Evolutionary conservation across 164 flowering plant genomes (phyloP).

Genomic region (Vitis rotundifolia): DNA sequence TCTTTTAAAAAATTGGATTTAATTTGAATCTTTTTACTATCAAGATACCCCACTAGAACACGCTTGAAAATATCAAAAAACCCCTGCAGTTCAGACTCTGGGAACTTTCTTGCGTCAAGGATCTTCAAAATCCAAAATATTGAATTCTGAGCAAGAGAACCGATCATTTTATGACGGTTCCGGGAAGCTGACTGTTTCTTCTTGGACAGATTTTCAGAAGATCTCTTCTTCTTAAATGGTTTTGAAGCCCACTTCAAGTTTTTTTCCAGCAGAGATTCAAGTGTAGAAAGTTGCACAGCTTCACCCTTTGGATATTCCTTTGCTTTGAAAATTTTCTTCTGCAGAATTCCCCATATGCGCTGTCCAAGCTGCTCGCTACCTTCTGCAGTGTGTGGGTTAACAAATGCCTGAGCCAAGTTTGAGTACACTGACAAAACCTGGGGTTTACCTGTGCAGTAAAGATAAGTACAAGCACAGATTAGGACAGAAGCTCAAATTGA

Average conservation of each 20-base stretch:
- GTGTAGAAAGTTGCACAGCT: slow-evolving; percentile 42
- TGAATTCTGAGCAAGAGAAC: slow-evolving; percentile 70
- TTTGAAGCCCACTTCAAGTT: slow-evolving; percentile 71
- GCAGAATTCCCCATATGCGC: slow-evolving; percentile 85
- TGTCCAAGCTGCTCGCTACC: slow-evolving; percentile 83
- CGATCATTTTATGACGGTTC: slow-evolving; percentile 64
- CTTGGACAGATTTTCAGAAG: slow-evolving; percentile 42
- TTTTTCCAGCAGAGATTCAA: slow-evolving; percentile 65
- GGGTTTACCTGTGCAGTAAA: slow-evolving; percentile 53
- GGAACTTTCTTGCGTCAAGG: slow-evolving; percentile 47
- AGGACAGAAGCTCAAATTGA: neutral
- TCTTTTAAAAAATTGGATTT: slow-evolving; percentile 80
- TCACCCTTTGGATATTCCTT: slow-evolving; percentile 75
- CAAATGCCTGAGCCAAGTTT: slow-evolving; percentile 68
- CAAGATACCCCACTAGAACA: slow-evolving; percentile 53
- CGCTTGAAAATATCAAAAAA: slow-evolving; percentile 46
- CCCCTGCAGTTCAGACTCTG: slow-evolving; percentile 45
- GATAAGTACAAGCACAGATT: slow-evolving; percentile 7
- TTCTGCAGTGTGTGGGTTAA: slow-evolving; percentile 65
- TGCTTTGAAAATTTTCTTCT: slow-evolving; percentile 81
- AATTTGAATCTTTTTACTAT: slow-evolving; percentile 69
- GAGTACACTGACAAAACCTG: slow-evolving; percentile 75
- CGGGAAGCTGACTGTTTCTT: slow-evolving; percentile 55
- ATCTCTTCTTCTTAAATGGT: slow-evolving; percentile 70
- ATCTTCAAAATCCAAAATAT: slow-evolving; percentile 80